A percentile compares a stretch with the other conserved stretches of the same genome.
Evolutionary conservation across 768 basidiomycete genomes (phyloP).

Genomic region (Rhizopogon vinicolor): DNA sequence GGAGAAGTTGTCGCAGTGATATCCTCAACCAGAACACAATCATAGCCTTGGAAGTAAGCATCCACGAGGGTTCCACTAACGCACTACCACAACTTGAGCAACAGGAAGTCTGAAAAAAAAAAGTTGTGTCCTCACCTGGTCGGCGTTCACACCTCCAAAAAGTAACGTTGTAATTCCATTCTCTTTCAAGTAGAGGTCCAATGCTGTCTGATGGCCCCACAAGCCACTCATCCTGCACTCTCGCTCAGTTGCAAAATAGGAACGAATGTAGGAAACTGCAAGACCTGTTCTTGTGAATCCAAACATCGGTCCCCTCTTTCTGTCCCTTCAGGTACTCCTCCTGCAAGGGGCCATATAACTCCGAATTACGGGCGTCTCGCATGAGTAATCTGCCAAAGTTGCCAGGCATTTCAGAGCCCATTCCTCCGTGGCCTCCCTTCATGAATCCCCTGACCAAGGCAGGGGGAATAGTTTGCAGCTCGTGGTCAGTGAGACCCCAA

Average conservation of each 20-base stretch:
- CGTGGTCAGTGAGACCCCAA: constrained; percentile 67
- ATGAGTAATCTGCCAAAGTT: constrained; percentile 54
- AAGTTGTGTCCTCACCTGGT: constrained; percentile 40
- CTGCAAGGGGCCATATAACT: constrained; percentile 62
- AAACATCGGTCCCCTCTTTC: constrained; percentile 55
- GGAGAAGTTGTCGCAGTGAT: constrained; percentile 62
- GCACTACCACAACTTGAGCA: constrained; percentile 35
- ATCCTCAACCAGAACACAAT: constrained; percentile 54
- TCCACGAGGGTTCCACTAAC: constrained; percentile 61
- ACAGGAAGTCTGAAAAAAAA: not conserved
- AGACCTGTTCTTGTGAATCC: constrained; percentile 73
- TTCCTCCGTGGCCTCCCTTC: constrained; percentile 43
- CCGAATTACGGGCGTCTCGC: constrained; percentile 54
- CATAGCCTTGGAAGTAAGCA: constrained; percentile 62
- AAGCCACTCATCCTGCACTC: constrained; percentile 54
- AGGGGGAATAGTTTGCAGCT: constrained; percentile 58
- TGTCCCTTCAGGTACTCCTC: constrained; percentile 47
- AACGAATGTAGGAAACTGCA: not conserved
- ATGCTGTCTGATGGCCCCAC: constrained; percentile 59
- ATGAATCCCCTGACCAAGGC: constrained; percentile 51
- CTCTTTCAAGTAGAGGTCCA: constrained; percentile 60
- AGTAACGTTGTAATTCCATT: constrained; percentile 58
- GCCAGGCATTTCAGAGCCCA: constrained; percentile 50
- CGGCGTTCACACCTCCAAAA: constrained; percentile 63
- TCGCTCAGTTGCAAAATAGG: not conserved